Conservation (phyloP, 2,329 filamentous ascomycete species). For the Clonostachys rosea region DNA sequence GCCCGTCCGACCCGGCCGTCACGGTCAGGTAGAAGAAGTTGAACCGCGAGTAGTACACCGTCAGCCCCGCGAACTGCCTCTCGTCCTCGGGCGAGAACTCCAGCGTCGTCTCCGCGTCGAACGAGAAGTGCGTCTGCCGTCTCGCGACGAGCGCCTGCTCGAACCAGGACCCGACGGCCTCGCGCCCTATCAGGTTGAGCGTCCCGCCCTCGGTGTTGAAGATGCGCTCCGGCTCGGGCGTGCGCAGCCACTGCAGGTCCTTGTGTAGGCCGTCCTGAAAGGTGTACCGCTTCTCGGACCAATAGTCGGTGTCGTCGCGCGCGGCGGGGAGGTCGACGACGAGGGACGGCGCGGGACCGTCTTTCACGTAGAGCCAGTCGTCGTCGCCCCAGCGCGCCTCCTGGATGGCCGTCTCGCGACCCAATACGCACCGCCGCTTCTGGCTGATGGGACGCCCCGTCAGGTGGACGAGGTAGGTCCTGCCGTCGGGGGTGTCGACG, state of each 20-base stretch:
- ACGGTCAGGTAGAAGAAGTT: slow-evolving; percentile 63
- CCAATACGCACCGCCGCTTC: slow-evolving; percentile 45
- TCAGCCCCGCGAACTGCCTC: slow-evolving; percentile 55
- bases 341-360: slow-evolving; percentile 50
- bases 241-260: slow-evolving; percentile 55
- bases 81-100: slow-evolving; percentile 52
- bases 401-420: slow-evolving; percentile 53
- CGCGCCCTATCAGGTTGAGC: slow-evolving; percentile 44
- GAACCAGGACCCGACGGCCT: slow-evolving; percentile 53
- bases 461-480: slow-evolving; percentile 49
- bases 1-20: slow-evolving; percentile 48
- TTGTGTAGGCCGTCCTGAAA: slow-evolving; percentile 39
- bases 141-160: slow-evolving; percentile 52
- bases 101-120: slow-evolving; percentile 52
- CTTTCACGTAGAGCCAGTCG: slow-evolving; percentile 59
- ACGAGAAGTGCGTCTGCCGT: slow-evolving; percentile 54
- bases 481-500: slow-evolving; percentile 47
- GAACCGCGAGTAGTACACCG: slow-evolving; percentile 58
- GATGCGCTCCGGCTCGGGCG: slow-evolving; percentile 49
- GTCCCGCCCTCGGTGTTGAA: slow-evolving; percentile 32
- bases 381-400: slow-evolving; percentile 54
- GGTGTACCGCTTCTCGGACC: slow-evolving; percentile 40
- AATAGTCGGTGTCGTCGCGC: slow-evolving; percentile 43
- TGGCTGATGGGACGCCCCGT: slow-evolving; percentile 45
- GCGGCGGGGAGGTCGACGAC: slow-evolving; percentile 43